Conservation (phyloP, 1,139 yeast species). For the Pneumocystis oryctolagi region DNA sequence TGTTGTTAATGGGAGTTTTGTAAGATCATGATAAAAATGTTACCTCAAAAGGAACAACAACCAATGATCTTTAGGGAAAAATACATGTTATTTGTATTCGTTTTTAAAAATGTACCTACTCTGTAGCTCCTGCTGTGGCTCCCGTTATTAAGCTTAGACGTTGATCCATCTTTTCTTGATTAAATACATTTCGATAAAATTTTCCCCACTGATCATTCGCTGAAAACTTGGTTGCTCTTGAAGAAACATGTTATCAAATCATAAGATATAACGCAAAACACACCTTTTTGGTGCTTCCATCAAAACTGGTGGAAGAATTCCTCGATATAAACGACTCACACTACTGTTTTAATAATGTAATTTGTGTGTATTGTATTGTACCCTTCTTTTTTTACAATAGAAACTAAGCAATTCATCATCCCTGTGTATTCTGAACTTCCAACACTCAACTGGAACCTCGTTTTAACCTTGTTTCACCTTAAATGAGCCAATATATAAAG, state of each 20-base stretch:
- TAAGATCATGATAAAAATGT: constrained; percentile 20
- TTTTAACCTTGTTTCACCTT: constrained; percentile 36
- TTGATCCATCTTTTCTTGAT: constrained; percentile 57
- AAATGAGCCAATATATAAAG: not conserved
- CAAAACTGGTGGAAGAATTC: constrained; percentile 86
- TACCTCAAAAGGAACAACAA: constrained; percentile 77
- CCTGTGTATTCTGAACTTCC: constrained; percentile 53
- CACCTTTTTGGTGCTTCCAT: constrained; percentile 93
- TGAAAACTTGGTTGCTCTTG: constrained; percentile 88
- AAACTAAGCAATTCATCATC: constrained; percentile 65
- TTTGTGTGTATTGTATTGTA: constrained; percentile 4
- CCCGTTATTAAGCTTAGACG: constrained; percentile 81
- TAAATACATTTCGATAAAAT: constrained; percentile 59
- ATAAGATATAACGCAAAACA: not conserved
- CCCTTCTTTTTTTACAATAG: constrained; percentile 80
- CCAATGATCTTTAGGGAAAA: constrained; percentile 38
- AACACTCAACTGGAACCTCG: constrained; percentile 84
- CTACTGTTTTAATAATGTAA: not conserved
- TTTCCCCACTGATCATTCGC: constrained; percentile 97
- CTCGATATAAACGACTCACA: constrained; percentile 66
- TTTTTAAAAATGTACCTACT: constrained; percentile 21
- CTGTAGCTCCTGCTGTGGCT: constrained; percentile 97
- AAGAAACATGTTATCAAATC: not conserved
- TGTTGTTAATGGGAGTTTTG: not conserved
- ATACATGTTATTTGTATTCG: not conserved